These are phyloP conservation scores for Penicillium roqueforti DNA, from an alignment of 495 filamentous ascomycete species.

Conservation along the genomic window DNA sequence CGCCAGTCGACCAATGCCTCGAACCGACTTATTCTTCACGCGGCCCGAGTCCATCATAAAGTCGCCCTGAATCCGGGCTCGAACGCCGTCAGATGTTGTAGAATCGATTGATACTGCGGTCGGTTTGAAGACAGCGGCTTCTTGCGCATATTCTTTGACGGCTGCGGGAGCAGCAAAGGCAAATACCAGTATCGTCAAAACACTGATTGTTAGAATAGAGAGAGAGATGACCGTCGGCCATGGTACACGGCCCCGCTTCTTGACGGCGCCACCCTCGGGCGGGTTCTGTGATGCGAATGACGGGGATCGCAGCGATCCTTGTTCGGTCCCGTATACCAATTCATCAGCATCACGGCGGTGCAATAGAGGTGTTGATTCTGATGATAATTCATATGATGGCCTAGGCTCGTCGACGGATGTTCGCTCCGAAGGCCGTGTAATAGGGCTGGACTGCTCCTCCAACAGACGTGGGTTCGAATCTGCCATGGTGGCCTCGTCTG, in stretches of 20 bases:
- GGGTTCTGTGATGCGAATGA: constrained; percentile 17
- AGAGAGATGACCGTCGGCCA: constrained; percentile 59
- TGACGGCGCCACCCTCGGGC: constrained; percentile 14
- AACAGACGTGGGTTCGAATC: constrained; percentile 7
- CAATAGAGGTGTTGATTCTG: constrained; percentile 44
- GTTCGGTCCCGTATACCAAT: constrained; percentile 33
- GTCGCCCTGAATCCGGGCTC: constrained; percentile 71
- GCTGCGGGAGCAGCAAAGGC: constrained; percentile 78
- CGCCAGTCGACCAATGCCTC: constrained; percentile 69
- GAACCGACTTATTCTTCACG: constrained; percentile 63
- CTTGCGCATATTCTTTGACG: constrained; percentile 77
- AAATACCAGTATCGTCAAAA: constrained; percentile 51
- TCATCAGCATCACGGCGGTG: constrained; percentile 36
- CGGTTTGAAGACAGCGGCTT: constrained; percentile 76
- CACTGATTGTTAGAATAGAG: constrained; percentile 39
- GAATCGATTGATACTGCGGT: constrained; percentile 77
- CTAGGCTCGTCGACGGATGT: constrained; percentile 14
- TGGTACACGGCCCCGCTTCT: constrained; percentile 34
- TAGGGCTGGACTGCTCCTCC: constrained; percentile 17
- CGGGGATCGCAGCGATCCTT: constrained; percentile 17
- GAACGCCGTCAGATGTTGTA: constrained; percentile 71
- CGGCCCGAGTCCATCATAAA: constrained; percentile 73
- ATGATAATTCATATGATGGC: constrained; percentile 35
- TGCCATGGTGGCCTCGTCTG: not conserved
- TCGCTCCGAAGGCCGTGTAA: constrained; percentile 10